Evolutionary conservation across 352 stramenopile species (phyloP), one percentile per base, ranked within the genome.

Genomic region (Phytophthora boehmeriae): DNA sequence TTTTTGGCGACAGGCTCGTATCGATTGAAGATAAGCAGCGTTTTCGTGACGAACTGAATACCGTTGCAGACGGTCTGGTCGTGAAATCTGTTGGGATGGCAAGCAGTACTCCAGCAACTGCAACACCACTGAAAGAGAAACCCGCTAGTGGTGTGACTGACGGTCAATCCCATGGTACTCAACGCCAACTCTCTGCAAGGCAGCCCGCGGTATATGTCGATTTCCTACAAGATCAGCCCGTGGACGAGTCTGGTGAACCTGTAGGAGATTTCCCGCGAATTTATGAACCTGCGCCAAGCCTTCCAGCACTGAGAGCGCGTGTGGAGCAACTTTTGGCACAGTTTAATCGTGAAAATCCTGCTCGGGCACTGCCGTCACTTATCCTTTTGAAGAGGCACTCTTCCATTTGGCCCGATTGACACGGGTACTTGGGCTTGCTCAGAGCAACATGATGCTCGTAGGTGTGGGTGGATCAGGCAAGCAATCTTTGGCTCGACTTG

Each of bases 371-470:
- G 19, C 86, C 96, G 16, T 70, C 87, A 28, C 69, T 97, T 16
- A 90, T 98, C 28, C 67, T 98, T 1, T 98, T 46, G 90, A 97
- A 48, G 90, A 97, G 63, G 92, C 92, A 8, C 72, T 98, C 2
- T 63, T 70, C 19, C 92, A 98, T 52, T 74, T 97, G 5, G 76
- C 96, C 6, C 73, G 90, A n/a, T 80, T 98, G 34, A 82, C 83
- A 4, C 75, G 92, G 2, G 80, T 90, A 34, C 67, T 98, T 17
- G 82, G 83, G 2, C 88, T 96, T 59, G 67, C 83, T 0, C 81
- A 92, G 39, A 93, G 89, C 53, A 89, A 94, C 56, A 93, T 96
- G 74, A 90, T 98, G 78, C 84, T 98, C 22, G 90, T 98, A 0
- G 92, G 92, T 25, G 89, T 97, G 9, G 91, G 89, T 19, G 92